Conservation (phyloP, 1,284 basidiomycete species). For the Trichosporon sp. region DNA sequence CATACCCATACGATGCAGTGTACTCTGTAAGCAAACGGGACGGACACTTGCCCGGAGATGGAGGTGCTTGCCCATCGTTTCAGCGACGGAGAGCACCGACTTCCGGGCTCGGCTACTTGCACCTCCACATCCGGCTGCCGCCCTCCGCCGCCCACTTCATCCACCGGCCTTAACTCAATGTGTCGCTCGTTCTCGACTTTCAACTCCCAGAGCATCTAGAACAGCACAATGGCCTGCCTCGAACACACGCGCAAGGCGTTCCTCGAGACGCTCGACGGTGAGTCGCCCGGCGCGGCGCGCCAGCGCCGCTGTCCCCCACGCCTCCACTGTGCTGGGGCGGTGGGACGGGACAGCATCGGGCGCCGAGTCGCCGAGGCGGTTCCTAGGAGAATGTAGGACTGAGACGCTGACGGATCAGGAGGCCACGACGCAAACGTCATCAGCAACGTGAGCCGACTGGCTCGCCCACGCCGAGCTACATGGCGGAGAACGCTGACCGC, state of each 20-base stretch:
- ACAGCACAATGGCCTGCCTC: constrained; percentile 16
- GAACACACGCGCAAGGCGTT: constrained; percentile 14
- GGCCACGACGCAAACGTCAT: constrained; percentile 14
- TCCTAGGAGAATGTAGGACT: no score
- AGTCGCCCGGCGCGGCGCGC: background rate
- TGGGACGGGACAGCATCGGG: no score
- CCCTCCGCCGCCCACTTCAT: background rate
- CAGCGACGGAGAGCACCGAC: background rate
- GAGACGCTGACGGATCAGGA: background rate
- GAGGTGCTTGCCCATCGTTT: background rate
- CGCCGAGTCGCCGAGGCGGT: no score
- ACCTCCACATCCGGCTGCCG: background rate
- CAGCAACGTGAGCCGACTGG: background rate
- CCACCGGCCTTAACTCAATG: no score
- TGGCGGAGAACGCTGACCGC: background rate
- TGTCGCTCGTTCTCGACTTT: no score
- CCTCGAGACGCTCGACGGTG: background rate
- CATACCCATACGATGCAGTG: no score
- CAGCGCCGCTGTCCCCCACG: no score
- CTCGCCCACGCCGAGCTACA: no score
- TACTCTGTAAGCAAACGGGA: background rate
- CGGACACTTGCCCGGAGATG: background rate
- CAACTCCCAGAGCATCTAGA: no score
- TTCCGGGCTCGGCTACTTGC: background rate
- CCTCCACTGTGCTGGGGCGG: no score